phyloP scores from a whole-genome alignment of 192 early-diverging fungal species.

The Oehlia diaphana region DNA sequence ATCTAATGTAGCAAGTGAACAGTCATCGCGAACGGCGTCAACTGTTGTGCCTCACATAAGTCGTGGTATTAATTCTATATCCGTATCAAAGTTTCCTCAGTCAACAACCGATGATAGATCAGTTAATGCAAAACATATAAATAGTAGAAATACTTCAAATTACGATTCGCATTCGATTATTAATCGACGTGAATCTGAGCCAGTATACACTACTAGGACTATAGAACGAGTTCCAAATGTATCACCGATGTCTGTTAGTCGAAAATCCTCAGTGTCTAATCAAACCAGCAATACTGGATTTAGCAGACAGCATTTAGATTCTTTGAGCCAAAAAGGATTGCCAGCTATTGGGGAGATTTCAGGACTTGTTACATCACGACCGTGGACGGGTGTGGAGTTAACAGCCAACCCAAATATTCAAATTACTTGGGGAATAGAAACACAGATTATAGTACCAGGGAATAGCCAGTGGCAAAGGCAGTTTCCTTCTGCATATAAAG shows the following conservation, averaged over 20 bases:
- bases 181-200: background rate
- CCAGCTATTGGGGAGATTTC: background rate
- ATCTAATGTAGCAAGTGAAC: background rate
- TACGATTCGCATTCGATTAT: background rate
- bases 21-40: background rate
- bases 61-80: background rate
- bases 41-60: background rate
- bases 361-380: background rate
- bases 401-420: background rate
- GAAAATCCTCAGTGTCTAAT: background rate
- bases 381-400: background rate
- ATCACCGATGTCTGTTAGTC: background rate
- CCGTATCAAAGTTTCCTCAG: background rate
- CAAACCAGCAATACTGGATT: background rate
- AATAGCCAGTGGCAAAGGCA: background rate
- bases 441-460: background rate
- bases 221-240: background rate
- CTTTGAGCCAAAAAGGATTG: too few relatives aligned
- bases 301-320: background rate
- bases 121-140: background rate
- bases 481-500: background rate
- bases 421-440: background rate
- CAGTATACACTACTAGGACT: background rate
- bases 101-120: background rate
- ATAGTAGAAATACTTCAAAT: background rate